Base-by-base conservation (phyloP, 352 stramenopile genomes). In the Pythium apleroticum region DNA sequence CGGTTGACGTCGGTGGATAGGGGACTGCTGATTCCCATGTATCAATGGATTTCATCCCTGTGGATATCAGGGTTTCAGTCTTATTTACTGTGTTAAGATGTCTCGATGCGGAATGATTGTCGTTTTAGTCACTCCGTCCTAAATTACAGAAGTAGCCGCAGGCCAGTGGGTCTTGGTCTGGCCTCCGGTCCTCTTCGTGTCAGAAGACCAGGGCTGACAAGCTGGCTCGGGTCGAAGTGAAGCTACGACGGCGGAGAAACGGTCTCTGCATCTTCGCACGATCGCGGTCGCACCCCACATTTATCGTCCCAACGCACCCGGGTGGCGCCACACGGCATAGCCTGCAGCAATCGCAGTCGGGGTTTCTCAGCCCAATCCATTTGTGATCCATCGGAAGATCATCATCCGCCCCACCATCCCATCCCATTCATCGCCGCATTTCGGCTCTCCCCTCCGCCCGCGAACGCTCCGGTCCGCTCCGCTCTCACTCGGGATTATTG, bases 371-470 rank as follows among this genome's bases (percentile, higher is more conserved):
- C 33, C 35, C 33, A 25, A 37, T 60, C 53, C 37, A 48, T 41
- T 50, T 52, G 49, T 61, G 59, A 66, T 66, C 59, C 59, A 52
- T 66, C 35, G 59, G 59, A 59, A 66, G 59, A 52, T 66, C 59
- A 66, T 53, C 59, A 20, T 39, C 35, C 2, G 19, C 20, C 6
- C n/a, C n/a, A n/a, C n/a, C n/a, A 54, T 30, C 31, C 14, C 37
- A 39, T 39, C 33, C 33, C 11, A 39, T 39, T 15, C 6, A 46
- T 22, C 22, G 37, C 37, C 37, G 2, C 12, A 22, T 20, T 22
- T 46, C 12, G 37, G 17, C 37, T 46, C 37, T 22, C 37, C 37
- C 15, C 37, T 46, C 37, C 8, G 9, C 49, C 9, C 15, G 15
- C n/a, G n/a, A n/a, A n/a, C n/a, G n/a, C n/a, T 41, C 35, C 35